phyloP scores from a whole-genome alignment of 176 grass and related monocot species.

The Oryza punctata region DNA sequence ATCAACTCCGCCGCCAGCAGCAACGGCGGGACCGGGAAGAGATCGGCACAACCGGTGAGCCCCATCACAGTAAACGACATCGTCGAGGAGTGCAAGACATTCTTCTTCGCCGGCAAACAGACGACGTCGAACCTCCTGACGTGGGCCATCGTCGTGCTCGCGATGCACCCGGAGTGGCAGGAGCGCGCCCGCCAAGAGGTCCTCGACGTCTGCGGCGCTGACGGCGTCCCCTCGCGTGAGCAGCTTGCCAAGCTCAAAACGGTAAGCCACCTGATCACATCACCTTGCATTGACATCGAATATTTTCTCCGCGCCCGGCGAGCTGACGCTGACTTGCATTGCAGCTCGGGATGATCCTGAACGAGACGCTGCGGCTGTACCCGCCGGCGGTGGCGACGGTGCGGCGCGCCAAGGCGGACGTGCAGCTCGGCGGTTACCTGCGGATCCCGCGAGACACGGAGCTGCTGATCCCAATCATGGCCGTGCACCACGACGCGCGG shows the following conservation, averaged over 20 bases:
- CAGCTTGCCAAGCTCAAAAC: constrained; percentile 91
- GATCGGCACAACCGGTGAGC: constrained; percentile 25
- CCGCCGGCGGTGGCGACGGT: constrained; percentile 95
- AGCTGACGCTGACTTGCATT: constrained; percentile 13
- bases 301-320: background rate
- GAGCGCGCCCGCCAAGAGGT: constrained; percentile 84
- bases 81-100: constrained; percentile 96
- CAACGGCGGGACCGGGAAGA: constrained; percentile 31
- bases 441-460: constrained; percentile 80
- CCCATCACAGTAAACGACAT: constrained; percentile 85
- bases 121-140: constrained; percentile 97
- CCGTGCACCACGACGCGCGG: constrained; percentile 82
- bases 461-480: constrained; percentile 95
- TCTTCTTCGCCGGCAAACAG: constrained; percentile 98
- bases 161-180: constrained; percentile 98
- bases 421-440: constrained; percentile 69
- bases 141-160: constrained; percentile 85
- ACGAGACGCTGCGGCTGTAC: constrained; percentile 96
- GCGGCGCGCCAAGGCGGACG: constrained; percentile 75
- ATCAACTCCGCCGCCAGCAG: constrained; percentile 52
- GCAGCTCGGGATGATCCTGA: constrained; percentile 92
- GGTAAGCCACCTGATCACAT: constrained; percentile 35
- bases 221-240: constrained; percentile 65
- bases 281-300: background rate
- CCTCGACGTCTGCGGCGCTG: constrained; percentile 71